phyloP scores from a whole-genome alignment of 352 stramenopile genomes.

The Globisporangium heterothallicum region DNA sequence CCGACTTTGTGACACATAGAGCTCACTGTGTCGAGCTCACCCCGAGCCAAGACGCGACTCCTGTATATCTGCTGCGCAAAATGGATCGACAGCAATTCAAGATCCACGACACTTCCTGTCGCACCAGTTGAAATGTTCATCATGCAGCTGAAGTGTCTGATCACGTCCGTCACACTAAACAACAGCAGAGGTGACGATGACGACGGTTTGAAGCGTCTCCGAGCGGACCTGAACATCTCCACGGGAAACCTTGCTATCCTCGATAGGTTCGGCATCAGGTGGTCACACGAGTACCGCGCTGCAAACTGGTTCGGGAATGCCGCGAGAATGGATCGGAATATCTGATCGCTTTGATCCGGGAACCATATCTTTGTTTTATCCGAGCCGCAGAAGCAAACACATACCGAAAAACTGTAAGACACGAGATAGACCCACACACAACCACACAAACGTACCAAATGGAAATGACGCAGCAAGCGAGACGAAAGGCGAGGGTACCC shows the following conservation, averaged over 20 bases:
- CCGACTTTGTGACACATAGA: conserved; percentile 12
- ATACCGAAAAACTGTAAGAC: neutral
- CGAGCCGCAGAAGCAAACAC: neutral
- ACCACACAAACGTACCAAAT: conserved; percentile 29
- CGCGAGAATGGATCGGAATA: conserved; percentile 34
- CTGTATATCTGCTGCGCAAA: conserved; percentile 29
- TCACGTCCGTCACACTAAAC: conserved; percentile 35
- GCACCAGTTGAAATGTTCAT: conserved; percentile 32
- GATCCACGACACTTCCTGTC: conserved; percentile 18
- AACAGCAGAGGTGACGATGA: conserved; percentile 28
- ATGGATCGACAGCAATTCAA: conserved; percentile 36
- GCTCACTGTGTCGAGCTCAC: neutral
- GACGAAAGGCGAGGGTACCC: conserved; percentile 31
- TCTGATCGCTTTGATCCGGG: conserved; percentile 28
- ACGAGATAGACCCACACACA: neutral
- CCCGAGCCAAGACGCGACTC: neutral
- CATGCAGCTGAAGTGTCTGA: conserved; percentile 40
- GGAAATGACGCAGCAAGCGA: conserved; percentile 60
- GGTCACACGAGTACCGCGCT: conserved; percentile 12
- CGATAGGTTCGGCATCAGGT: conserved; percentile 13
- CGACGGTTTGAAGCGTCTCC: conserved; percentile 24
- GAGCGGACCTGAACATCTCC: conserved; percentile 27
- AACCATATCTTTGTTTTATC: conserved; percentile 50
- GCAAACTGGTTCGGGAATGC: conserved; percentile 38
- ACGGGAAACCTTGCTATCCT: conserved; percentile 36